These are phyloP conservation scores for Lichtheimia corymbifera DNA, from an alignment of 371 early-diverging fungal species.

Conservation along the genomic window DNA sequence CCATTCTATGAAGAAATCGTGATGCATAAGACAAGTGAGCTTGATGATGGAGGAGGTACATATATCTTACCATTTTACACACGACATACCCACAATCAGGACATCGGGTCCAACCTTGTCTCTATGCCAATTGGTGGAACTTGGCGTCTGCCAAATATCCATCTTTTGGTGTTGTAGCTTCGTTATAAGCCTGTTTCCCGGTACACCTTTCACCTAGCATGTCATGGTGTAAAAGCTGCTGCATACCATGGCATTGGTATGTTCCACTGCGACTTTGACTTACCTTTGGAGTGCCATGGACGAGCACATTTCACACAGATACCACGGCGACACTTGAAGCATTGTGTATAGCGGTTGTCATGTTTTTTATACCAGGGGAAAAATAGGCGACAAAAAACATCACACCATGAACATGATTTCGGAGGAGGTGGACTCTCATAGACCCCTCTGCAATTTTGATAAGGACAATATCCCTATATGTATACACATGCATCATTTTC, in stretches of 20 bases:
- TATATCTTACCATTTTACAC: background rate
- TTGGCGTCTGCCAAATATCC: background rate
- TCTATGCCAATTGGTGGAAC: background rate
- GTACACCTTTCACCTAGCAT: background rate
- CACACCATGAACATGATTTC: background rate
- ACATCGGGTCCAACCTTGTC: background rate
- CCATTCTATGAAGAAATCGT: background rate
- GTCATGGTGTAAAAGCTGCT: background rate
- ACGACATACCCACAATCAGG: background rate
- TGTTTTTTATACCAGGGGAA: background rate
- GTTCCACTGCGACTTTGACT: background rate
- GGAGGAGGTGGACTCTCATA: background rate
- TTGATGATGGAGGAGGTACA: background rate
- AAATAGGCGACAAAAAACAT: background rate
- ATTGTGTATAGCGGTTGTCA: background rate
- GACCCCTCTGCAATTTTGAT: background rate
- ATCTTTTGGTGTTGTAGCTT: background rate
- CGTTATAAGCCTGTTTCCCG: background rate
- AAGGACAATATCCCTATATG: background rate
- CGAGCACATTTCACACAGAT: background rate
- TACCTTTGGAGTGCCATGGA: background rate
- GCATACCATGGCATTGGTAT: background rate
- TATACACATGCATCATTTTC: background rate
- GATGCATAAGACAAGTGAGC: background rate
- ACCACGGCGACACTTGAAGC: background rate